A percentile compares a stretch with the other conserved stretches of the same genome.
Conservation (phyloP, 306 rosid genomes). For the Carpinus viminea region DNA sequence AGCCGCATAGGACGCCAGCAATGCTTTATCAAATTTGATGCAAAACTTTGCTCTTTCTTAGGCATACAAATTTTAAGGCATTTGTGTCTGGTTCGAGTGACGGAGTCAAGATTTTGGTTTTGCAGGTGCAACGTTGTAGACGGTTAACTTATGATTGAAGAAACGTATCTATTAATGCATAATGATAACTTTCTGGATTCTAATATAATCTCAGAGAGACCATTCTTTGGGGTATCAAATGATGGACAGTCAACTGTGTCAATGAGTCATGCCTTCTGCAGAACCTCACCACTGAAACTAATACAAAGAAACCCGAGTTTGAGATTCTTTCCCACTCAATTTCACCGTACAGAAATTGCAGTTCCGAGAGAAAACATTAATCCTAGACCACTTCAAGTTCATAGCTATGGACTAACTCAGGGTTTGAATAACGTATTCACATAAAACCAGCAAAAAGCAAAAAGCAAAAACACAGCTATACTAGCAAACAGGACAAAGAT, state of each 20-base stretch:
- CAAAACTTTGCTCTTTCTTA: background rate
- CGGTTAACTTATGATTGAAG: too few species aligned
- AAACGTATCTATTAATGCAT: too few species aligned
- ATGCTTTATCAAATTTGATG: background rate
- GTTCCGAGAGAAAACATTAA: conserved; percentile 29
- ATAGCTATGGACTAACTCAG: conserved; percentile 34
- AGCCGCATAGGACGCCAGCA: background rate
- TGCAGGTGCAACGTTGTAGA: too few species aligned
- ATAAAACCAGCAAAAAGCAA: conserved; percentile 37
- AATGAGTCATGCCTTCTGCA: conserved; percentile 21
- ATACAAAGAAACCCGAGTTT: background rate
- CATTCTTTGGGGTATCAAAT: too few species aligned
- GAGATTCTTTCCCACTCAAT: conserved; percentile 28
- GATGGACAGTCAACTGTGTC: too few species aligned
- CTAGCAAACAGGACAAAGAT: conserved; percentile 38
- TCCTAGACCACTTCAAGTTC: conserved; percentile 36
- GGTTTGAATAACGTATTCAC: conserved; percentile 62
- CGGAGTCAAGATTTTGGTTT: too few species aligned
- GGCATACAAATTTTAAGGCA: background rate
- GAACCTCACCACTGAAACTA: conserved; percentile 10
- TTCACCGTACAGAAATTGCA: conserved; percentile 25
- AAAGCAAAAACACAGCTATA: conserved; percentile 33
- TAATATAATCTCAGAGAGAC: too few species aligned
- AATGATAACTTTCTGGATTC: too few species aligned
- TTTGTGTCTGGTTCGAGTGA: too few species aligned